Conservation (phyloP, 768 basidiomycete species). For the Boletus eberwhitei region DNA sequence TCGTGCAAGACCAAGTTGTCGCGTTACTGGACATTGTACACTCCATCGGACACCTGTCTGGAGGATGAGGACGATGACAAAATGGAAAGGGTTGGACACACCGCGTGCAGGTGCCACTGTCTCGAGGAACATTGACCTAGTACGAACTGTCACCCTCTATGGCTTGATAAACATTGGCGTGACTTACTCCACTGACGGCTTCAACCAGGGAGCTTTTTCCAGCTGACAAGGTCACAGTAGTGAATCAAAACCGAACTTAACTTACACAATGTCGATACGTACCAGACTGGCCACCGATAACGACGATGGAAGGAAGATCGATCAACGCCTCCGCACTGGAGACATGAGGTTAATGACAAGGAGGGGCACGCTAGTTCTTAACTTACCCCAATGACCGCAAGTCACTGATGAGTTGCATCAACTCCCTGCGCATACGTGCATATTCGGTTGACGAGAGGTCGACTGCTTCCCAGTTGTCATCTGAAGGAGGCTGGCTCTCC, state of each 20-base stretch:
- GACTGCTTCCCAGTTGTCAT: conserved; percentile 11
- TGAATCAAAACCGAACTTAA: background rate
- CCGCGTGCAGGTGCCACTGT: conserved; percentile 61
- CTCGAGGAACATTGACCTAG: conserved; percentile 61
- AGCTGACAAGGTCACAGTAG: conserved; percentile 30
- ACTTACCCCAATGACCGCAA: conserved; percentile 41
- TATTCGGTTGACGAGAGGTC: conserved; percentile 36
- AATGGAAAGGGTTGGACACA: conserved; percentile 10
- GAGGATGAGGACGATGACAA: background rate
- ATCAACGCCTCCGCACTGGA: conserved; percentile 38
- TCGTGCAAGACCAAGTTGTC: conserved; percentile 41
- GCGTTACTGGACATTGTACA: conserved; percentile 44
- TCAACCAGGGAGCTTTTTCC: conserved; percentile 62
- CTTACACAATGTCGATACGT: conserved; percentile 1
- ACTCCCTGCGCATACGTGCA: conserved; percentile 36
- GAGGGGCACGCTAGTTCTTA: background rate
- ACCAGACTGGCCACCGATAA: conserved; percentile 59
- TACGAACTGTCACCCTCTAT: background rate
- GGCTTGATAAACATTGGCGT: background rate
- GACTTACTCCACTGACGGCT: conserved; percentile 50
- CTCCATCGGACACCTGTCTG: conserved; percentile 49
- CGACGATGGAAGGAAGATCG: conserved; percentile 49
- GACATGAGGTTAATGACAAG: background rate
- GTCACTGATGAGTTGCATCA: conserved; percentile 38
- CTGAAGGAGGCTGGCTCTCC: conserved; percentile 9